Conservation (phyloP, 352 stramenopile genomes). For the Plasmopara viticola region DNA sequence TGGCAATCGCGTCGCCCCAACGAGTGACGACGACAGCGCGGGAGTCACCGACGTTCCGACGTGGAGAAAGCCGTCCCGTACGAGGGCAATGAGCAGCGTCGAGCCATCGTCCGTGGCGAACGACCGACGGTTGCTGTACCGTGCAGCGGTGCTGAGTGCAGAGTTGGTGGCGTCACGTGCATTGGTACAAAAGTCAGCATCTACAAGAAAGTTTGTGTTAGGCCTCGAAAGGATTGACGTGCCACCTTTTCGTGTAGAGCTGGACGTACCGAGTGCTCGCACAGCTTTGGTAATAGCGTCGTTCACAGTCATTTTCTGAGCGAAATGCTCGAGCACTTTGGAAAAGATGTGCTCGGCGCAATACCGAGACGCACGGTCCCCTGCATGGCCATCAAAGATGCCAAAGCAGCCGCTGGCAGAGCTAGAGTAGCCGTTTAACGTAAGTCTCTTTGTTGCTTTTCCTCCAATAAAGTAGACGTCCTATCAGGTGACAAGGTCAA, state of each 20-base stretch:
- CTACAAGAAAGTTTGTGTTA: constrained; percentile 14
- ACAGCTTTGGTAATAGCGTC: constrained; percentile 56
- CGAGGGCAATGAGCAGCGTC: constrained; percentile 71
- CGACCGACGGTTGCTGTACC: constrained; percentile 25
- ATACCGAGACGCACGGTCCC: constrained; percentile 72
- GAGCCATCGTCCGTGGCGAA: constrained; percentile 74
- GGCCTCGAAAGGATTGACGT: neutral
- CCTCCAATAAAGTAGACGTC: constrained; percentile 80
- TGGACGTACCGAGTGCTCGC: constrained; percentile 43
- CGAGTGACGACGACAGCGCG: constrained; percentile 60
- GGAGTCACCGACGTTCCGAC: constrained; percentile 83
- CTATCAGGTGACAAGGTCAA: constrained; percentile 20
- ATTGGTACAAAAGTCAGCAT: constrained; percentile 65
- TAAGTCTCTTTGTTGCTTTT: constrained; percentile 48
- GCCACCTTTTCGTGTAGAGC: neutral
- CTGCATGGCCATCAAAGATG: constrained; percentile 78
- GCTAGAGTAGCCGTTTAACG: constrained; percentile 71
- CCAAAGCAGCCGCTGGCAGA: constrained; percentile 63
- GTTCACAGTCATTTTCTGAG: constrained; percentile 28
- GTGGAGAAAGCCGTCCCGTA: constrained; percentile 59
- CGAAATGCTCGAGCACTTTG: constrained; percentile 48
- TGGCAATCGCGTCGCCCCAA: constrained; percentile 42
- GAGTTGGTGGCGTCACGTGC: constrained; percentile 37
- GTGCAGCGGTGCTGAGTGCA: constrained; percentile 15
- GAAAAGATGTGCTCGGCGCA: constrained; percentile 69